Conservation (phyloP, 2,329 filamentous ascomycete genomes). For the Drechslerella stenobrocha region DNA sequence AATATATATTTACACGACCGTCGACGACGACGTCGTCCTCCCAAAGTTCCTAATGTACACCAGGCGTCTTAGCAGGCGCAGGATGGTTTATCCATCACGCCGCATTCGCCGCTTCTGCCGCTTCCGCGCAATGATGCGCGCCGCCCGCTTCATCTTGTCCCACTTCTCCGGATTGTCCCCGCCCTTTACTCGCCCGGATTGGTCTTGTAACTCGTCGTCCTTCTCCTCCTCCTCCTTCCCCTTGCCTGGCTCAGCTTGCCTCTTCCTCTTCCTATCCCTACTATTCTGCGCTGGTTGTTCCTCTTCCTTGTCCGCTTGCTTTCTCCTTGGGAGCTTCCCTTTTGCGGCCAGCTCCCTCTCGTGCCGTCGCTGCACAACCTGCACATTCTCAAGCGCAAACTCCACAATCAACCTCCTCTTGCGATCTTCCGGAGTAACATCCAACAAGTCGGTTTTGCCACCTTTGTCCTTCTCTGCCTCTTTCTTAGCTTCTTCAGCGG, state of each 20-base stretch:
- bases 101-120: constrained; percentile 46
- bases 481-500: constrained; percentile 58
- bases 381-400: constrained; percentile 96
- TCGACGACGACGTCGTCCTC: too few species aligned
- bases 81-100: constrained; percentile 1
- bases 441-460: constrained; percentile 32
- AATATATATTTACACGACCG: too few species aligned
- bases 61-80: too few species aligned
- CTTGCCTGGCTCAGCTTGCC: constrained; percentile 14
- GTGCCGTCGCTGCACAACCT: constrained; percentile 80
- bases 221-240: constrained; percentile 1
- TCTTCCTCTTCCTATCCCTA: neutral
- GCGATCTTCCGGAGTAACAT: constrained; percentile 64
- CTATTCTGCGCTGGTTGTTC: constrained; percentile 1
- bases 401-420: constrained; percentile 91
- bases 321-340: constrained; percentile 26
- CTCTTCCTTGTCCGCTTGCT: constrained; percentile 6
- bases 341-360: constrained; percentile 65
- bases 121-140: constrained; percentile 52
- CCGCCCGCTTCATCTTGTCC: constrained; percentile 50
- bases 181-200: too few species aligned
- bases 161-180: constrained; percentile 40
- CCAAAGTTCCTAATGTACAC: too few species aligned
- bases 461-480: constrained; percentile 55
- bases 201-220: constrained; percentile 49